Percentiles rank a stretch among this genome's conserved stretches.
Conservation (phyloP, 129 eudicot genomes). For the Arctium lappa region DNA sequence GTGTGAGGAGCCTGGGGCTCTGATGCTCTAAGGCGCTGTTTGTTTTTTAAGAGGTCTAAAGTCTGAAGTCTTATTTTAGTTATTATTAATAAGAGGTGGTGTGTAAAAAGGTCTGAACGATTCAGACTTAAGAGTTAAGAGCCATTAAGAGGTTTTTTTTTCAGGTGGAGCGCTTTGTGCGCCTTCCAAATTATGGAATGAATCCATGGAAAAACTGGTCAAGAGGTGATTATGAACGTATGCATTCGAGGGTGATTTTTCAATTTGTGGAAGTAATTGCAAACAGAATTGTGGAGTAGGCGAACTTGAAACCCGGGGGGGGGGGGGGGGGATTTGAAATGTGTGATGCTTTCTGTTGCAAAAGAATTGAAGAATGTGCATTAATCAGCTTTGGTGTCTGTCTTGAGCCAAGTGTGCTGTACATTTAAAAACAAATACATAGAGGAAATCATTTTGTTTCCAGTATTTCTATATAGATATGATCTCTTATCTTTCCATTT, state of each 20-base stretch:
- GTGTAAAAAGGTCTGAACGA: no score
- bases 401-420: conserved; percentile 9
- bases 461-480: not conserved
- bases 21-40: no score
- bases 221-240: not conserved
- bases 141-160: no score
- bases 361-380: not conserved
- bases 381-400: conserved; percentile 1
- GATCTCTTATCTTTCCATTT: not conserved
- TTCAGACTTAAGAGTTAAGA: no score
- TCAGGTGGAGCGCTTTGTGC: no score
- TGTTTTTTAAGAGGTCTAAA: no score
- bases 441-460: not conserved
- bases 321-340: no score
- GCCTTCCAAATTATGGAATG: no score
- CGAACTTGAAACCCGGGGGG: not conserved
- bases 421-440: not conserved
- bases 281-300: not conserved
- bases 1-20: no score
- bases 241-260: not conserved
- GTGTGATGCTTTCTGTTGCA: not conserved
- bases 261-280: not conserved
- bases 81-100: no score
- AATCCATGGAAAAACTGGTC: no score
- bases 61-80: no score